A percentile compares a stretch with the other conserved stretches of the same genome.
phyloP scores from a whole-genome alignment of 1,284 basidiomycete genomes.

The Ceratobasidium sp. region DNA sequence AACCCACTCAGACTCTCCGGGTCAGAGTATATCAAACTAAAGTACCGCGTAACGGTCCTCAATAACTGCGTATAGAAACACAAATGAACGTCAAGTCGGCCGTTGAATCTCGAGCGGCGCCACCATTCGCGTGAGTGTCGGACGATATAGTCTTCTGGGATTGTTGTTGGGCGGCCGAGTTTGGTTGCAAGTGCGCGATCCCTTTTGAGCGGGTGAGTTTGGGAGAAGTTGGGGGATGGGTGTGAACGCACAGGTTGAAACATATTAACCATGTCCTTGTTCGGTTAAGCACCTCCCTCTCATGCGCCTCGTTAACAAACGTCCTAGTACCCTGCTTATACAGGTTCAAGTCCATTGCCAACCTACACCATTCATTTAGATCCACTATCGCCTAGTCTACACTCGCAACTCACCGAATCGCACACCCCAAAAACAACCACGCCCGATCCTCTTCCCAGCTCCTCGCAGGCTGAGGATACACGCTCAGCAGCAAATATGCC shows the following conservation, averaged over 20 bases:
- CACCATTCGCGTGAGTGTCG: constrained; percentile 68
- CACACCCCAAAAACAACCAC: constrained; percentile 84
- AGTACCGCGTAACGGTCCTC: constrained; percentile 77
- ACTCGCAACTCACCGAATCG: constrained; percentile 69
- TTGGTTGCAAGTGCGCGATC: constrained; percentile 86
- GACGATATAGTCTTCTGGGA: constrained; percentile 87
- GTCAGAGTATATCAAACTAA: constrained; percentile 82
- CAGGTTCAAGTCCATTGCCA: constrained; percentile 87
- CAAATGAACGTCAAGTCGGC: constrained; percentile 71
- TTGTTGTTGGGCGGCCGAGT: constrained; percentile 87
- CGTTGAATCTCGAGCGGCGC: constrained; percentile 42
- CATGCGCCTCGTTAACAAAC: constrained; percentile 75
- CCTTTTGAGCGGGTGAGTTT: not conserved
- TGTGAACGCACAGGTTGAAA: constrained; percentile 69
- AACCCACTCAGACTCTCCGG: constrained; percentile 74
- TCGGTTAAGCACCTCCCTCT: constrained; percentile 84
- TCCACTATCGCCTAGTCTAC: not conserved
- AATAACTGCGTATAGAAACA: constrained; percentile 78
- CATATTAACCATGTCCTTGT: constrained; percentile 88
- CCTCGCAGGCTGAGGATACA: constrained; percentile 82
- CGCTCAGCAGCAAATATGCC: constrained; percentile 79
- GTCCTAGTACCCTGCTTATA: constrained; percentile 75
- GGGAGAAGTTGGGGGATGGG: too few species aligned
- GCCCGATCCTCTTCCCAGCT: constrained; percentile 86
- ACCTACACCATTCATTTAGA: constrained; percentile 52